Evolutionary conservation across 140 eudicot species (phyloP), one percentile per base, ranked within the genome.

Genomic region (Oenanthe javanica): DNA sequence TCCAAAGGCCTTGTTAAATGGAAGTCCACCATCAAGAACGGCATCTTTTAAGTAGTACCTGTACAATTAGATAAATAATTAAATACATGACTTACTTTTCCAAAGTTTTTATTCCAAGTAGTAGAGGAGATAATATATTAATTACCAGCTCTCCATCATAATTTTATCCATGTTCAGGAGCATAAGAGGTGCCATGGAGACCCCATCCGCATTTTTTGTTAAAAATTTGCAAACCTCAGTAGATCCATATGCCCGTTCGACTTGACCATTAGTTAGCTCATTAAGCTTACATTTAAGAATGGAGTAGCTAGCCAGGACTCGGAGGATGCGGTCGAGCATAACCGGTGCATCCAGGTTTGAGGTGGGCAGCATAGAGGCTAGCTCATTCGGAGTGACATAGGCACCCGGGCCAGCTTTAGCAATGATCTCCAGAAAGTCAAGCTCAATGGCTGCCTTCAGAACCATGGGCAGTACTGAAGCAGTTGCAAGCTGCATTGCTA

Each of bases 1-100:
- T 64, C 90, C 90, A 54, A 82, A 79, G 36, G 66, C 84, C 79
- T 57, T 84, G 25, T 82, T 72, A 80, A 84, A 87, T 3, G 90
- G 77, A 80, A 52, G 49, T 23, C 88, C 90, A 70, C 90, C 90
- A 9, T 77, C 80, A 21, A 84, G 42, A n/a, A 87, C 81, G 1
- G 88, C 77, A 15, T 82, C 90, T 79, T 84, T 79, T 18, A 87
- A 67, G 23, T 70, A 45, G 43, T 72, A 81, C 87, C 87, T 83
- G 14, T 13, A 42, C 45, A 2, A 42, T 2, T 42, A 42, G 3
- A 42, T 42, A 42, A 42, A 42, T 42, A 42, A 42, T 42, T 42
- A 42, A 42, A 42, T 4, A 42, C 45, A 42, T 42, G 45, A 31
- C 31, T 31, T 4, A 42, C 3, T 42, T 42, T 42, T 42, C 51